phyloP scores from a whole-genome alignment of 208 protist genomes.

The Crithidia brevicula region DNA sequence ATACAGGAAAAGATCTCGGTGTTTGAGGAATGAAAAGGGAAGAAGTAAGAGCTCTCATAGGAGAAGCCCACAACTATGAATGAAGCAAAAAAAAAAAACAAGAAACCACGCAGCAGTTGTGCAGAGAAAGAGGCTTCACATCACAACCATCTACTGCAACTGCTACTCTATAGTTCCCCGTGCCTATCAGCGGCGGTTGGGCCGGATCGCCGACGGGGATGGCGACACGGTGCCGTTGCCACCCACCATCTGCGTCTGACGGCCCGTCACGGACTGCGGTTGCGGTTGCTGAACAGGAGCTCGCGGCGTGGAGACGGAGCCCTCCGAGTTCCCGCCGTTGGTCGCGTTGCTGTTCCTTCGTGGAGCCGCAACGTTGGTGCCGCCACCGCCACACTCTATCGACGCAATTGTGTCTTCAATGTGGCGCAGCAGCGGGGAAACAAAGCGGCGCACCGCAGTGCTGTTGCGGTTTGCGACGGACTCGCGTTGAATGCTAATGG shows the following conservation, averaged over 20 bases:
- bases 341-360: neutral
- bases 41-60: neutral
- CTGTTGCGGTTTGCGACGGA: slow-evolving; percentile 34
- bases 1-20: slow-evolving; percentile 17
- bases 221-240: slow-evolving; percentile 22
- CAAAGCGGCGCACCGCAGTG: slow-evolving; percentile 25
- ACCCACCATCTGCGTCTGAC: slow-evolving; percentile 27
- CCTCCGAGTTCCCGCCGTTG: slow-evolving; percentile 2
- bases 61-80: neutral
- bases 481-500: slow-evolving; percentile 56
- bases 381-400: slow-evolving; percentile 14
- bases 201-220: slow-evolving; percentile 38
- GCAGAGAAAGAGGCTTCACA: no score
- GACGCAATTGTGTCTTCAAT: slow-evolving; percentile 42
- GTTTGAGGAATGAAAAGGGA: no score
- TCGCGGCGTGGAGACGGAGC: slow-evolving; percentile 12
- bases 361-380: neutral
- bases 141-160: neutral
- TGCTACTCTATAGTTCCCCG: no score
- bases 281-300: neutral
- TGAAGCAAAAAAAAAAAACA: slow-evolving; percentile 10
- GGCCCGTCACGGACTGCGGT: slow-evolving; percentile 16
- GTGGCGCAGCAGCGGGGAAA: slow-evolving; percentile 42
- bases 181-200: slow-evolving; percentile 12
- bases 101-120: no score